Base-by-base conservation (phyloP, 2,329 filamentous ascomycete species). In the Clonostachys byssicola region DNA sequence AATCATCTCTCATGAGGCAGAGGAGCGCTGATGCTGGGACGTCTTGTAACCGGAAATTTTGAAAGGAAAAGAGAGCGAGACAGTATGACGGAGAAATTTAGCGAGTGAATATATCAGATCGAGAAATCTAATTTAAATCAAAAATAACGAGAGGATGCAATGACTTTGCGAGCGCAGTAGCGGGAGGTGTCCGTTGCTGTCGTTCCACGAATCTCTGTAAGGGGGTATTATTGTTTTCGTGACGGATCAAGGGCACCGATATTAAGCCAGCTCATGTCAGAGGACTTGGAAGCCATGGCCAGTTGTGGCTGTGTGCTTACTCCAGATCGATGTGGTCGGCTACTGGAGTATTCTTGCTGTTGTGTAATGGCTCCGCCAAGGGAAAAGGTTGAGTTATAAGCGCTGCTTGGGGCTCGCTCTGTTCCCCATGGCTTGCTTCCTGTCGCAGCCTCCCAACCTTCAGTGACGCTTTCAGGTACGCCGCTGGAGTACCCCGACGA, bases 261-360 rank as follows among this genome's bases (percentile, higher is more conserved):
- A 59, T 91, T 90, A 52, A 92, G 67, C 88, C 88, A 92, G 66
- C 85, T 89, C 85, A 91, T 88, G 62, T 91, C 88, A 44, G 75
- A 77, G 12, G 77, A 74, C 7, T 70, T 71, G 23, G 72, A 62
- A 43, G 77, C 71, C 64, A 68, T 74, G 18, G 68, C 64, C 33
- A 80, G 67, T 55, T 77, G 77, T 16, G 75, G 74, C 53, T 78
- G 74, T 45, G 63, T 66, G 59, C 70, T 77, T 48, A 74, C 60
- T 40, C 65, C 66, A 33, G 60, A 57, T 38, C 61, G 56, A 16
- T 62, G 56, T n/a, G 62, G 56, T 34, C 60, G 55, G 3, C 59
- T 51, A 47, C 66, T 67, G 10, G 74, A 38, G 41, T 33, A 42
- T 20, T 61, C 23, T 4, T 30, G 23, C 23, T 30, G 23, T 30